phyloP scores from a whole-genome alignment of 306 rosid species.

The Cucumis cinereus region DNA sequence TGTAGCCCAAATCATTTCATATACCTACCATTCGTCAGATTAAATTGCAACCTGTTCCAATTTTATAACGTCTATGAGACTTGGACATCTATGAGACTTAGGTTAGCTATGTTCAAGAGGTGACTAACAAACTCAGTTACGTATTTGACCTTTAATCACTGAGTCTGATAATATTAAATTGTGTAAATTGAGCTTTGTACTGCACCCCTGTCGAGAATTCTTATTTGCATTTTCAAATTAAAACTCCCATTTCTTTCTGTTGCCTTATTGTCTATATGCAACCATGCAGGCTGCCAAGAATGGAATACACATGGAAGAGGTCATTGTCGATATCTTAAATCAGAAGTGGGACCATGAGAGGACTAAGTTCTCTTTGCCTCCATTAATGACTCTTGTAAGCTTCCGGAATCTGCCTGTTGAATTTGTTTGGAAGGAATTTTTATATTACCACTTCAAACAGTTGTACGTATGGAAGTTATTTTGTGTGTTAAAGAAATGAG shows the following conservation, averaged over 20 bases:
- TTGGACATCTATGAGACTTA: not conserved
- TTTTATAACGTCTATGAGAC: not conserved
- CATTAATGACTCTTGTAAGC: slow-evolving; percentile 91
- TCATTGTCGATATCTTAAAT: slow-evolving; percentile 39
- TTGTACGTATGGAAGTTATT: not conserved
- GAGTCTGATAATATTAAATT: not conserved
- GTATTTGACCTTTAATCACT: not conserved
- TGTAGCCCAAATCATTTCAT: not conserved
- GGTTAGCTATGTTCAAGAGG: not conserved
- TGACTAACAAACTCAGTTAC: not conserved
- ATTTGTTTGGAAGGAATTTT: not conserved
- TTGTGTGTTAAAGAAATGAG: not conserved
- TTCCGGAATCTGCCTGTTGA: slow-evolving; percentile 8
- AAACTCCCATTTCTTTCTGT: slow-evolving; percentile 9
- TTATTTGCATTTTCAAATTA: not conserved
- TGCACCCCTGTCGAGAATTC: not conserved
- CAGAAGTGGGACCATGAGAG: slow-evolving; percentile 89
- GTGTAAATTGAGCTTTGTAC: not conserved
- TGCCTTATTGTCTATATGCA: not conserved
- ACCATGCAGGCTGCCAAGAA: slow-evolving; percentile 41
- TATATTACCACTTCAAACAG: not conserved
- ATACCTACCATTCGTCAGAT: not conserved
- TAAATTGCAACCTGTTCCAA: not conserved
- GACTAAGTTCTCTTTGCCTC: slow-evolving; percentile 80
- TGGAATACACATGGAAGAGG: slow-evolving; percentile 44